Evolutionary conservation across 768 basidiomycete genomes (phyloP).

Genomic region (button mushroom (Agaricus bisporus)): DNA sequence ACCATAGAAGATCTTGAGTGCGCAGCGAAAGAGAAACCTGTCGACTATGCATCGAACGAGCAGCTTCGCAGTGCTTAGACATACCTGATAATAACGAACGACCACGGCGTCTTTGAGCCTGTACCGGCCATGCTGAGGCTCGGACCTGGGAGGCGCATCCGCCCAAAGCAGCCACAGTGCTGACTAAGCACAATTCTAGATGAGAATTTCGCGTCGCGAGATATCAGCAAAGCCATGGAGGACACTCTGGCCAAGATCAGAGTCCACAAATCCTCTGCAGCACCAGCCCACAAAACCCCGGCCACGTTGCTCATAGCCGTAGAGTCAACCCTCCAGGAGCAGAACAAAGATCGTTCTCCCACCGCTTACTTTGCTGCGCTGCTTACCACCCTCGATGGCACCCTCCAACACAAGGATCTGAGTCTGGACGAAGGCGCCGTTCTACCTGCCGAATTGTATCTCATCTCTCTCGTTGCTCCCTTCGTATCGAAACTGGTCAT

Average conservation of each 20-base stretch:
- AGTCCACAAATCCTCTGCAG: slow-evolving; percentile 72
- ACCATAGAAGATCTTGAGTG: slow-evolving; percentile 88
- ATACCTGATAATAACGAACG: slow-evolving; percentile 62
- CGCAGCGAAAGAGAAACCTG: slow-evolving; percentile 71
- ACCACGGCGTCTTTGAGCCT: slow-evolving; percentile 33
- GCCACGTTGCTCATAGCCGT: slow-evolving; percentile 81
- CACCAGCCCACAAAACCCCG: slow-evolving; percentile 86
- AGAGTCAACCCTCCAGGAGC: slow-evolving; percentile 73
- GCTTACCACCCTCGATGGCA: slow-evolving; percentile 76
- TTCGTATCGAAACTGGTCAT: slow-evolving; percentile 79
- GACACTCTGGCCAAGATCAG: slow-evolving; percentile 77
- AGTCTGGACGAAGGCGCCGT: slow-evolving; percentile 61
- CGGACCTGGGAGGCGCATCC: too few species aligned
- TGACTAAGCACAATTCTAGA: slow-evolving; percentile 17
- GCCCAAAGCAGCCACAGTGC: slow-evolving; percentile 1
- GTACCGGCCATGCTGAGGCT: slow-evolving; percentile 12
- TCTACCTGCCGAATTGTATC: slow-evolving; percentile 79
- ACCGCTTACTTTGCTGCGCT: slow-evolving; percentile 96
- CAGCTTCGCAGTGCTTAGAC: neutral
- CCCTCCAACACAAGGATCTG: slow-evolving; percentile 53
- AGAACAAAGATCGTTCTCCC: slow-evolving; percentile 58
- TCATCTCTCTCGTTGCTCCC: slow-evolving; percentile 71
- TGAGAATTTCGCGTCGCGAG: neutral
- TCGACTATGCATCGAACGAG: neutral
- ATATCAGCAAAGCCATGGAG: slow-evolving; percentile 39